These are phyloP conservation scores for Auricularia sp. DNA, from an alignment of 768 basidiomycete genomes.

Conservation along the genomic window DNA sequence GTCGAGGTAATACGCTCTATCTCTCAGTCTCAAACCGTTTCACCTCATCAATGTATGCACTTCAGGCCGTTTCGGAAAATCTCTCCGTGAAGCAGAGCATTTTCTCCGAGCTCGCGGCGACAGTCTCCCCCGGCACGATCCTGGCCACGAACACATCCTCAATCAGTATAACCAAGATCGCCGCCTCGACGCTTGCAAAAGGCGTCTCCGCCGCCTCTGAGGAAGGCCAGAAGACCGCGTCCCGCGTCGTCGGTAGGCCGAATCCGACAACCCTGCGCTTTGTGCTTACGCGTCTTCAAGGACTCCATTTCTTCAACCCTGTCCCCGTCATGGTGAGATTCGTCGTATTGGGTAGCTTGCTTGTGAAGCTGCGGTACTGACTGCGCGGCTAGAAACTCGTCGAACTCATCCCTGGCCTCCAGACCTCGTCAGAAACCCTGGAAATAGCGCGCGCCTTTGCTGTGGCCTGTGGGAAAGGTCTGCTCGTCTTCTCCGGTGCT, in stretches of 20 bases:
- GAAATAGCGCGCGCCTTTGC: constrained; percentile 75
- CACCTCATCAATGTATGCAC: neutral
- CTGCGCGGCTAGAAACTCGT: constrained; percentile 60
- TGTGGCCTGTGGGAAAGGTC: constrained; percentile 82
- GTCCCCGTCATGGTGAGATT: constrained; percentile 81
- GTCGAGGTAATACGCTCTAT: constrained; percentile 50
- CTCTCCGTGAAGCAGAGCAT: constrained; percentile 68
- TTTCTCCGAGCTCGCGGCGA: constrained; percentile 59
- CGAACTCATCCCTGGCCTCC: constrained; percentile 88
- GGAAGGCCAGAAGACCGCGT: constrained; percentile 51
- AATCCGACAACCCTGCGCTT: neutral
- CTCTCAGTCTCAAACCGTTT: neutral
- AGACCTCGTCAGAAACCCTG: constrained; percentile 72
- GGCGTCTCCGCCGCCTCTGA: constrained; percentile 49
- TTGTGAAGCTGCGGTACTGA: neutral
- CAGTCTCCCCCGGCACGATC: constrained; percentile 64
- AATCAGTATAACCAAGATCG: constrained; percentile 91
- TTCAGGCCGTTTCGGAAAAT: constrained; percentile 79
- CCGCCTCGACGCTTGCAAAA: constrained; percentile 59
- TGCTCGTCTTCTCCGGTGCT: constrained; percentile 2
- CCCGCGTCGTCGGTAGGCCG: constrained; percentile 69
- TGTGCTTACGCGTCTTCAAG: constrained; percentile 26
- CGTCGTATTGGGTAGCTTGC: constrained; percentile 12
- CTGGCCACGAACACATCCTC: constrained; percentile 90
- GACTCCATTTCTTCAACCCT: constrained; percentile 92